Conservation (phyloP, 2,329 filamentous ascomycete species). For the Pseudogymnoascus sp. region DNA sequence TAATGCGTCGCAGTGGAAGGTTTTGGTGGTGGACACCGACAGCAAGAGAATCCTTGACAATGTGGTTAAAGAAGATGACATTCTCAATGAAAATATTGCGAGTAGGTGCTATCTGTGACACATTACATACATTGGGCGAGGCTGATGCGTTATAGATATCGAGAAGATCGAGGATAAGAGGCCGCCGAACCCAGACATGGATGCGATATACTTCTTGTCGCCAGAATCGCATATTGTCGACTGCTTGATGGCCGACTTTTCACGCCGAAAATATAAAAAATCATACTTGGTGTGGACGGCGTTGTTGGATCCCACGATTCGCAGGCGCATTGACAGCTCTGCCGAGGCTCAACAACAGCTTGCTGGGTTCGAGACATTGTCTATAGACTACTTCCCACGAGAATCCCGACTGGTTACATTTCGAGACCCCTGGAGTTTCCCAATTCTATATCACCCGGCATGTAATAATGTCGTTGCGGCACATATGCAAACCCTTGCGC, state of each 20-base stretch:
- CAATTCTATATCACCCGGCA: slow-evolving; percentile 79
- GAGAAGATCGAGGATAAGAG: slow-evolving; percentile 86
- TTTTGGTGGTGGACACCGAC: slow-evolving; percentile 78
- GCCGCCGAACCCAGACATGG: slow-evolving; percentile 78
- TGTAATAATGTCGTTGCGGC: slow-evolving; percentile 77
- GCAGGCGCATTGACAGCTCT: slow-evolving; percentile 67
- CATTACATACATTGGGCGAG: slow-evolving; percentile 14
- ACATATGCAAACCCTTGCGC: slow-evolving; percentile 78
- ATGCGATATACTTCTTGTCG: slow-evolving; percentile 87
- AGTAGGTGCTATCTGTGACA: slow-evolving; percentile 46
- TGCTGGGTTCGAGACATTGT: slow-evolving; percentile 71
- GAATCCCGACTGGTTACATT: slow-evolving; percentile 91
- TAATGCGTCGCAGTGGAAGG: slow-evolving; percentile 70
- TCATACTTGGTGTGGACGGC: slow-evolving; percentile 79
- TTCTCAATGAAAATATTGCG: slow-evolving; percentile 92
- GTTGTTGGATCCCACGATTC: slow-evolving; percentile 62
- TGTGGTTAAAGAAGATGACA: slow-evolving; percentile 89
- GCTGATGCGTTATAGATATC: slow-evolving; percentile 57
- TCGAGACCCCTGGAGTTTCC: slow-evolving; percentile 92
- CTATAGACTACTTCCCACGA: slow-evolving; percentile 81
- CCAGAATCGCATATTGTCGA: slow-evolving; percentile 84
- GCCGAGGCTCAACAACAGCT: slow-evolving; percentile 65
- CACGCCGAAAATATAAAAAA: slow-evolving; percentile 71
- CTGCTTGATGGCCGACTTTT: slow-evolving; percentile 87
- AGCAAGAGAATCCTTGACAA: slow-evolving; percentile 85